phyloP scores from a whole-genome alignment of 2,329 filamentous ascomycete species.

The Tolypocladium capitatum region DNA sequence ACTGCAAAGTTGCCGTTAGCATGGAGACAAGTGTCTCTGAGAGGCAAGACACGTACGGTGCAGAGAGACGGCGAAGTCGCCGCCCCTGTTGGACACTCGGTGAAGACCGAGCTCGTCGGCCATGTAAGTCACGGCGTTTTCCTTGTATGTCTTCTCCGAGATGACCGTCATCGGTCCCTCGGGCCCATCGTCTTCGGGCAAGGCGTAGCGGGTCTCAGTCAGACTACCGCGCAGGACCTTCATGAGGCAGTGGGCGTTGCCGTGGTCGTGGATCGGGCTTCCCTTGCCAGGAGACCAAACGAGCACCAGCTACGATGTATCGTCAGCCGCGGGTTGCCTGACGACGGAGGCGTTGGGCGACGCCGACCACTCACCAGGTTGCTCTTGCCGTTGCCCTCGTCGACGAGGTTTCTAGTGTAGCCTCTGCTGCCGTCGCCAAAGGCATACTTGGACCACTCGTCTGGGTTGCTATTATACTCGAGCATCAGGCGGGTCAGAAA shows the following conservation, averaged over 20 bases:
- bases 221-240: constrained; percentile 69
- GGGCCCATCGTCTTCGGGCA: constrained; percentile 39
- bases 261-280: constrained; percentile 79
- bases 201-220: constrained; percentile 69
- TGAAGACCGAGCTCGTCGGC: constrained; percentile 81
- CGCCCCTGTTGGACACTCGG: constrained; percentile 62
- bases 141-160: constrained; percentile 52
- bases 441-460: constrained; percentile 64
- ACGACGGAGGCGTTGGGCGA: no score
- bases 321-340: not conserved
- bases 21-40: constrained; percentile 15
- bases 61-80: constrained; percentile 69
- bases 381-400: constrained; percentile 72
- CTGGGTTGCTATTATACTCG: constrained; percentile 53
- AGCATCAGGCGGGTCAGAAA: constrained; percentile 62
- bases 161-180: constrained; percentile 48
- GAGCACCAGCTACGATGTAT: constrained; percentile 52
- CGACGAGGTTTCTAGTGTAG: constrained; percentile 82
- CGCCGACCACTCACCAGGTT: constrained; percentile 45
- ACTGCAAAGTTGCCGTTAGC: constrained; percentile 31
- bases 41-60: constrained; percentile 42
- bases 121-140: constrained; percentile 79
- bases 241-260: constrained; percentile 86
- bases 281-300: constrained; percentile 80
- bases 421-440: constrained; percentile 54